Base-by-base conservation (phyloP, 768 basidiomycete species). In the Agrocybe pediades region DNA sequence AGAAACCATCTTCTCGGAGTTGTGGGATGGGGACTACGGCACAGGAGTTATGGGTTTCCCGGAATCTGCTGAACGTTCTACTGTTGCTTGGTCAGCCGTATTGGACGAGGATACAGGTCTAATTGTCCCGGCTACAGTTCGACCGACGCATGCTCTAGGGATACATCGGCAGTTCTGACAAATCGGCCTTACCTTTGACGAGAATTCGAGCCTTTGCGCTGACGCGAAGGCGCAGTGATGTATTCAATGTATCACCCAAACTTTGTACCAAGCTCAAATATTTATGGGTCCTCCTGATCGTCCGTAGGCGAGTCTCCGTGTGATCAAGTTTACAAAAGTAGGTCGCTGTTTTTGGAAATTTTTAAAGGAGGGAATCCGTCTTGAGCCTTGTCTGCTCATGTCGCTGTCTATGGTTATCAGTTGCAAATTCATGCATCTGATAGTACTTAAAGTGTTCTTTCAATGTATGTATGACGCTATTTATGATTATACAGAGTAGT, bases 61-160 rank as follows among this genome's bases (percentile, higher is more conserved):
- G 36, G 68, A 76, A 16, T 81, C 79, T 51, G 73, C 73, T 54
- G 77, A 79, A 68, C 76, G 79, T 41, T 81, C 74, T 48, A 78
- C 78, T 39, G 72, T 61, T 40, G 62, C 51, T 46, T 68, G 64
- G 66, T 51, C 54, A 46, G 51, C 65, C 55, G 48, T 47, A 49
- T 56, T 60, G 41, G 49, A 49, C 30, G 39, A 25, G 17, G 51
- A 49, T 46, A 58, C 52, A 57, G 46, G 41, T 47, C 57, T 59
- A 51, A 55, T 54, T 39, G 45, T 44, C 26, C 41, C 58, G 57
- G 54, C 9, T 40, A 20, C 23, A 20, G 46, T 49, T 26, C 24
- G 24, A 24, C 20, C 21, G 41, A 46, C 26, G 41, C 17, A 50
- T 25, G 49, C 36, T 42, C 43, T 29, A n/a, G n/a, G n/a, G n/a